These are phyloP conservation scores for Arthrobotrys conoides DNA, from an alignment of 2,329 filamentous ascomycete species.

Conservation along the genomic window DNA sequence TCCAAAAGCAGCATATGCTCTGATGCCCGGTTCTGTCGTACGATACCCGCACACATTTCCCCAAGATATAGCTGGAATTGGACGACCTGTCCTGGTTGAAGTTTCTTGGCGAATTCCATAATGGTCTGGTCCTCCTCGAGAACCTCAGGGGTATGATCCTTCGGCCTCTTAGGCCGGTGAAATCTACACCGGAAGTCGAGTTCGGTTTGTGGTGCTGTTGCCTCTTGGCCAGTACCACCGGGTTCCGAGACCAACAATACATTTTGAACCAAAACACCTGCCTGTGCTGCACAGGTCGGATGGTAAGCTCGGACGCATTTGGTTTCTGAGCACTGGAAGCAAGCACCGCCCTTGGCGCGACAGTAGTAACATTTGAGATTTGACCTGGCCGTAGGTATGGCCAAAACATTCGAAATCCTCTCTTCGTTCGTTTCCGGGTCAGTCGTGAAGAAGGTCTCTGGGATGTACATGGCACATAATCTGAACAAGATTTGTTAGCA, in stretches of 20 bases:
- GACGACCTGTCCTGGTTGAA: constrained; percentile 82
- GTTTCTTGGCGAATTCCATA: constrained; percentile 76
- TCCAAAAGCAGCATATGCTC: constrained; percentile 85
- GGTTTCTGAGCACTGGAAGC: constrained; percentile 95
- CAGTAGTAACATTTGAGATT: constrained; percentile 96
- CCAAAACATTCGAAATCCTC: constrained; percentile 81
- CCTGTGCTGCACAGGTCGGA: constrained; percentile 91
- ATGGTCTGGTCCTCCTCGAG: constrained; percentile 80
- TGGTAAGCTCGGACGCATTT: constrained; percentile 96
- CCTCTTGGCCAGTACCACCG: constrained; percentile 87
- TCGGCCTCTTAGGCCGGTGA: constrained; percentile 88
- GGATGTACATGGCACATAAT: constrained; percentile 89
- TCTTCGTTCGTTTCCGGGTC: constrained; percentile 77
- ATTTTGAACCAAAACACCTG: constrained; percentile 87
- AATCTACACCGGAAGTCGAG: constrained; percentile 96
- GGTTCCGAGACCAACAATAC: constrained; percentile 87
- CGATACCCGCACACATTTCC: constrained; percentile 90
- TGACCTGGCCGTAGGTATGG: constrained; percentile 86
- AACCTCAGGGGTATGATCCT: constrained; percentile 77
- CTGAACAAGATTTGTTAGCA: constrained; percentile 46
- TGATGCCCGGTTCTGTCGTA: constrained; percentile 83
- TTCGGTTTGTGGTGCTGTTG: constrained; percentile 86
- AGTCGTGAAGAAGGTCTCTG: constrained; percentile 87
- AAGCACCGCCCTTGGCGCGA: constrained; percentile 86
- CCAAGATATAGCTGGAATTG: constrained; percentile 87